phyloP scores from a whole-genome alignment of 345 rosid genomes.

The Moricandia arvensis region DNA sequence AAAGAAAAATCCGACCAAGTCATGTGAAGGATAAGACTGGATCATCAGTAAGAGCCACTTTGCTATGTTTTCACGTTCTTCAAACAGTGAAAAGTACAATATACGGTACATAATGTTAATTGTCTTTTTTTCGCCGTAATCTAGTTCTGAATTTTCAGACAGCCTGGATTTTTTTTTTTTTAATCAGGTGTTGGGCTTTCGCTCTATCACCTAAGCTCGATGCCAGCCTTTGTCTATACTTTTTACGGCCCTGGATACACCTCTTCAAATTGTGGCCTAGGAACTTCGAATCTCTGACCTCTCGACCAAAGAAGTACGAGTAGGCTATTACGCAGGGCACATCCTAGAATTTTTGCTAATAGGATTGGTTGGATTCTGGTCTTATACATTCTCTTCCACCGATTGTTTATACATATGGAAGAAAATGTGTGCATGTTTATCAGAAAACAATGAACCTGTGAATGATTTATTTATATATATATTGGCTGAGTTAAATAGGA shows the following conservation, averaged over 20 bases:
- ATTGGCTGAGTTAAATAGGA: background rate
- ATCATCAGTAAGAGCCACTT: slow-evolving; percentile 7
- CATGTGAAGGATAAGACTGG: slow-evolving; percentile 35
- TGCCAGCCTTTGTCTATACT: too few species aligned
- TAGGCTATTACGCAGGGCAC: too few species aligned
- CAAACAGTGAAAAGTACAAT: slow-evolving; percentile 16
- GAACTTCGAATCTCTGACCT: too few species aligned
- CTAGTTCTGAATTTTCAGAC: slow-evolving; percentile 3
- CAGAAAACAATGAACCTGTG: slow-evolving; percentile 7
- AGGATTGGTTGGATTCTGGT: background rate
- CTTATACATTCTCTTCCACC: background rate
- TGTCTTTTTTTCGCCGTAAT: background rate
- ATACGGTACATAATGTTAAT: slow-evolving; percentile 7
- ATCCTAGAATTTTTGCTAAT: slow-evolving; percentile 4
- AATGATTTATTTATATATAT: background rate
- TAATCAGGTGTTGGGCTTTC: too few species aligned
- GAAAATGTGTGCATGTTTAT: background rate
- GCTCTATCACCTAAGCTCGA: too few species aligned
- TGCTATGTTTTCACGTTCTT: slow-evolving; percentile 26
- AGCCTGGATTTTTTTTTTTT: too few species aligned
- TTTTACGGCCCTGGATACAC: too few species aligned
- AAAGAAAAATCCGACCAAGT: slow-evolving; percentile 26
- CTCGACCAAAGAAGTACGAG: too few species aligned
- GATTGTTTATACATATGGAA: background rate
- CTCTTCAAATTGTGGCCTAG: too few species aligned